These are phyloP conservation scores for Otatea glauca DNA, from an alignment of 176 grass and related monocot species.

Conservation along the genomic window DNA sequence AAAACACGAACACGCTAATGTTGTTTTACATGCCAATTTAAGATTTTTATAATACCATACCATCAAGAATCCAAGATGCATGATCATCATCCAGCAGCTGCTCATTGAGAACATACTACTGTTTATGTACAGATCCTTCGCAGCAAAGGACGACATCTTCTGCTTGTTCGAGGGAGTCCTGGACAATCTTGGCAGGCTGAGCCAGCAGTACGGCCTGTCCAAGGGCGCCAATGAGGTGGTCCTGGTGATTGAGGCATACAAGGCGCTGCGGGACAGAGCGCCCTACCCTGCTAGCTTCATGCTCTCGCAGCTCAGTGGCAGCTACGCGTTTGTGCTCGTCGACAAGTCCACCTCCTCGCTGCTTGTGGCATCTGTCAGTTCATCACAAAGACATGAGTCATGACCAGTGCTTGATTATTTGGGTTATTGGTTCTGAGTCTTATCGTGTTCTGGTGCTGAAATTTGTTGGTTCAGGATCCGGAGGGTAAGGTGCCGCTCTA, in stretches of 20 bases:
- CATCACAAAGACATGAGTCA: not conserved
- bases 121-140: slow-evolving; percentile 64
- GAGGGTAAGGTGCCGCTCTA: slow-evolving; percentile 79
- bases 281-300: slow-evolving; percentile 89
- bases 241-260: slow-evolving; percentile 84
- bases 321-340: slow-evolving; percentile 88
- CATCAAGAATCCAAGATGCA: not conserved
- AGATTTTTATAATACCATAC: too few relatives aligned
- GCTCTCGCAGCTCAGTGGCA: slow-evolving; percentile 76
- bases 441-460: not conserved
- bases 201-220: slow-evolving; percentile 89
- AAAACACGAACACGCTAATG: too few relatives aligned
- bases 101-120: not conserved
- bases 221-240: slow-evolving; percentile 81
- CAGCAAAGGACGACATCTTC: slow-evolving; percentile 87
- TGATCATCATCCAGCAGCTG: not conserved
- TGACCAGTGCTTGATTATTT: not conserved
- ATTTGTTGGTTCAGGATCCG: slow-evolving; percentile 41
- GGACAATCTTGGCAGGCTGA: slow-evolving; percentile 68
- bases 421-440: not conserved
- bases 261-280: slow-evolving; percentile 80
- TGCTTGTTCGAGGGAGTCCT: slow-evolving; percentile 89
- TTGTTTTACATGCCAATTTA: not conserved
- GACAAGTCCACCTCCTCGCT: slow-evolving; percentile 74
- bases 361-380: slow-evolving; percentile 79